Percentiles rank a stretch among this genome's conserved stretches.
These are phyloP conservation scores for Yarrowia sp. DNA, from an alignment of 805 yeast species.

Conservation along the genomic window DNA sequence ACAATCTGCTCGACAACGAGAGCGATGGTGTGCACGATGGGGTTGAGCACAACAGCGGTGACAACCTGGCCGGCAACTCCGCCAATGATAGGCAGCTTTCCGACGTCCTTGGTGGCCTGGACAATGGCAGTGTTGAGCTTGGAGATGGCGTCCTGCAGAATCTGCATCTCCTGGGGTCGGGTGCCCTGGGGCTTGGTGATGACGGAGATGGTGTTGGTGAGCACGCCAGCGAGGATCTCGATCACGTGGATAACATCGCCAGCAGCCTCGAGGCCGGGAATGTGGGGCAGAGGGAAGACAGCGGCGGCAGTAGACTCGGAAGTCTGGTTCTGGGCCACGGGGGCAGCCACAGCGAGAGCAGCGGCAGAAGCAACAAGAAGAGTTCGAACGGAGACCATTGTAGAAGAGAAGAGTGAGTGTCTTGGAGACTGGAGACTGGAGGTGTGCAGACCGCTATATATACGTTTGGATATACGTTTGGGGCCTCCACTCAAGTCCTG, in stretches of 20 bases:
- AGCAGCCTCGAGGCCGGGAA: constrained; percentile 11
- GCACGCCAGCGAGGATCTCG: constrained; percentile 15
- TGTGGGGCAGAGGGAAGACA: constrained; percentile 8
- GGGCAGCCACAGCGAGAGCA: constrained; percentile 8
- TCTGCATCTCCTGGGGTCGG: constrained; percentile 17
- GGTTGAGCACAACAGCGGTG: constrained; percentile 17
- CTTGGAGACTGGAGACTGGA: background rate
- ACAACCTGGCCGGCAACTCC: constrained; percentile 14
- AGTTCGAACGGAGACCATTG: constrained; percentile 11
- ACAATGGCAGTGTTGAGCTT: constrained; percentile 12
- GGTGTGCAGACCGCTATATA: too few relatives aligned
- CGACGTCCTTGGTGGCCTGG: background rate
- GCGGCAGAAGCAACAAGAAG: background rate
- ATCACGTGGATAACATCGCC: constrained; percentile 4
- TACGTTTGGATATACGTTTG: background rate
- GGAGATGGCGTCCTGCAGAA: background rate
- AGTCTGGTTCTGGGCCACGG: background rate
- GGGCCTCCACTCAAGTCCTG: background rate
- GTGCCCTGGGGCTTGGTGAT: constrained; percentile 24
- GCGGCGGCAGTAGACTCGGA: background rate
- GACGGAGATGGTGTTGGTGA: background rate
- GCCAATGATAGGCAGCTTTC: constrained; percentile 2
- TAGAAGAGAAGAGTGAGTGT: background rate
- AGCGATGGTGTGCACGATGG: constrained; percentile 9
- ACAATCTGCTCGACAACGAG: constrained; percentile 16